A percentile compares a stretch with the other conserved stretches of the same genome.
Conservation (phyloP, 331 rosid genomes). For the Malus hybrid region DNA sequence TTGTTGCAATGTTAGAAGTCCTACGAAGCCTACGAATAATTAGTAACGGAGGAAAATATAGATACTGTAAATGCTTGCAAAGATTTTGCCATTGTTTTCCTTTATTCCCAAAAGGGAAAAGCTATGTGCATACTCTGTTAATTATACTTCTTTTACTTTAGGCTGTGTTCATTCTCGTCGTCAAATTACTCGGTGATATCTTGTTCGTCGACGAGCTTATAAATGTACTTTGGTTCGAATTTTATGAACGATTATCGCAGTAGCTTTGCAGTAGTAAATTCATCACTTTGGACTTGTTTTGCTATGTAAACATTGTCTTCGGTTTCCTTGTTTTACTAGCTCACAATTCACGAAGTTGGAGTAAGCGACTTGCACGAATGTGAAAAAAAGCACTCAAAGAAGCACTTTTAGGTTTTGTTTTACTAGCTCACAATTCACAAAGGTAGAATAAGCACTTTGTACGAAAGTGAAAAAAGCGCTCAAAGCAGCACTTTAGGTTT, state of each 20-base stretch:
- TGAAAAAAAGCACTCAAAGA: background rate
- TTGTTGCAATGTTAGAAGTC: slow-evolving; percentile 8
- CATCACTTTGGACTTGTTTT: background rate
- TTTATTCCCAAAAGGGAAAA: background rate
- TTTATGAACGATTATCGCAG: background rate
- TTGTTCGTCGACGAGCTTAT: background rate
- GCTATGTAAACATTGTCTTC: background rate
- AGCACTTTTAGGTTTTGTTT: background rate
- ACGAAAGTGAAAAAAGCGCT: background rate
- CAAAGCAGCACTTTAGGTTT: background rate
- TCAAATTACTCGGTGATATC: background rate
- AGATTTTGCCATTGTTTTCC: background rate
- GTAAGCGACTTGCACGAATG: background rate
- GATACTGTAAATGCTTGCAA: background rate
- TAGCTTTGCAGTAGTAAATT: background rate
- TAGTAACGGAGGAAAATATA: slow-evolving; percentile 8
- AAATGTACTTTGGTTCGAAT: background rate
- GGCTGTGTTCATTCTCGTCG: background rate
- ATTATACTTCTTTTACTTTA: background rate
- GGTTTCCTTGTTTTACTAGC: background rate
- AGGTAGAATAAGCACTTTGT: background rate
- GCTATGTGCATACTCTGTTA: background rate
- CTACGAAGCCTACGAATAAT: slow-evolving; percentile 9
- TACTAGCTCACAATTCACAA: background rate
- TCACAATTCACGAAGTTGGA: background rate